These are phyloP conservation scores for Ophiostoma perfectum DNA, from an alignment of 2,329 filamentous ascomycete species.

Conservation along the genomic window DNA sequence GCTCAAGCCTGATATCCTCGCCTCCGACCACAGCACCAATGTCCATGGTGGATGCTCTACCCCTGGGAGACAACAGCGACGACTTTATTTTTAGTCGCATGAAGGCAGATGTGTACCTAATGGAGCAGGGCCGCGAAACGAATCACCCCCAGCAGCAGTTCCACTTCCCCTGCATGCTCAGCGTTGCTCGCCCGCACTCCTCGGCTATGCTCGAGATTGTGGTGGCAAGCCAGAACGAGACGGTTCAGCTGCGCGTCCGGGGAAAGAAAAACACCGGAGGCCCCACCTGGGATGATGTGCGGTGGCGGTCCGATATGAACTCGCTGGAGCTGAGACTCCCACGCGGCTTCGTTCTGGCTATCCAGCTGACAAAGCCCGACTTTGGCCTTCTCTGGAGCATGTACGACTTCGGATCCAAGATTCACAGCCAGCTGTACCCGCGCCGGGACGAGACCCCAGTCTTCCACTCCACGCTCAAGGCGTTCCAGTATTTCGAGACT, in stretches of 20 bases:
- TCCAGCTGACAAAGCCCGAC: slow-evolving; percentile 70
- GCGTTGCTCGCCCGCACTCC: slow-evolving; percentile 63
- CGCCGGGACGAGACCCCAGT: slow-evolving; percentile 63
- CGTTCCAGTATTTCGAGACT: slow-evolving; percentile 77
- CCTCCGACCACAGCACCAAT: slow-evolving; percentile 44
- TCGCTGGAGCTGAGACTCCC: slow-evolving; percentile 66
- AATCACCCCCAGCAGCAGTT: slow-evolving; percentile 37
- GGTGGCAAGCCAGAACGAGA: slow-evolving; percentile 72
- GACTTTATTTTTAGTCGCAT: slow-evolving; percentile 77
- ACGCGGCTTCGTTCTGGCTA: slow-evolving; percentile 65
- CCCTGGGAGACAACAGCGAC: slow-evolving; percentile 66
- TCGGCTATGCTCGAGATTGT: slow-evolving; percentile 67
- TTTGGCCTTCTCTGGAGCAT: slow-evolving; percentile 76
- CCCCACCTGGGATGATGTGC: slow-evolving; percentile 73
- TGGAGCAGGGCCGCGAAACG: slow-evolving; percentile 64
- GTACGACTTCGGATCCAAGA: slow-evolving; percentile 75
- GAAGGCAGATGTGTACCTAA: slow-evolving; percentile 66
- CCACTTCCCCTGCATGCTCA: slow-evolving; percentile 67
- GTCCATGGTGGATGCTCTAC: slow-evolving; percentile 62
- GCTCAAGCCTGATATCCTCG: slow-evolving; percentile 44
- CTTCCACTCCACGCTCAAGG: slow-evolving; percentile 63
- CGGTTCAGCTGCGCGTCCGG: slow-evolving; percentile 69
- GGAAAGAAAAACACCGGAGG: slow-evolving; percentile 57
- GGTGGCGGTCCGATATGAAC: slow-evolving; percentile 65
- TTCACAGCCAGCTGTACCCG: slow-evolving; percentile 65